Evolutionary conservation across 192 early-diverging fungal species (phyloP).

Genomic region (Coemansia sp.): DNA sequence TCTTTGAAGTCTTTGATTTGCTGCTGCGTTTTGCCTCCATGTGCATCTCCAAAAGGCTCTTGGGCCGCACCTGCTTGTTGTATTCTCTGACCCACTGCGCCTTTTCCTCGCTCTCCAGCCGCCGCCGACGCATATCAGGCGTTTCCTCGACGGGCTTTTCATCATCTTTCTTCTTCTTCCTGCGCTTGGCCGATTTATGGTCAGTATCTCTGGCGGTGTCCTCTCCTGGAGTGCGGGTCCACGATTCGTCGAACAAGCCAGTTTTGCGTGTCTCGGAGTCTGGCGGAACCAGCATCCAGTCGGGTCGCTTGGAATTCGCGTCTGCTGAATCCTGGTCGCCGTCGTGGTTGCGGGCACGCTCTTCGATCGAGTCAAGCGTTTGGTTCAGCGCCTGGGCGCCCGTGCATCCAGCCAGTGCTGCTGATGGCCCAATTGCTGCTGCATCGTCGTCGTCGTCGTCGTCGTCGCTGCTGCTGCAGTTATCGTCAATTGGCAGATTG

Average conservation of each 20-base stretch:
- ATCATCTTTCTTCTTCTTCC: slow-evolving; percentile 11
- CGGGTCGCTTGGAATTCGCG: not conserved
- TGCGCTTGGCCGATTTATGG: not conserved
- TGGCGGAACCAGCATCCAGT: slow-evolving; percentile 55
- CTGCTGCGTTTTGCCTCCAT: slow-evolving; percentile 15
- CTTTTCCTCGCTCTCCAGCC: slow-evolving; percentile 27
- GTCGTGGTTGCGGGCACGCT: slow-evolving; percentile 17
- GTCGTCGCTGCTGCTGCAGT: not conserved
- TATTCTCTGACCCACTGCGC: slow-evolving; percentile 46
- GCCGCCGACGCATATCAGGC: slow-evolving; percentile 13
- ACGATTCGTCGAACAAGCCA: slow-evolving; percentile 44
- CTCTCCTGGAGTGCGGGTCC: slow-evolving; percentile 47
- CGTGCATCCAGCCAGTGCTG: slow-evolving; percentile 30
- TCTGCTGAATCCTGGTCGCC: not conserved
- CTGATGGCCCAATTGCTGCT: slow-evolving; percentile 31
- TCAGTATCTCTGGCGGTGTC: not conserved
- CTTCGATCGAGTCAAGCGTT: slow-evolving; percentile 22
- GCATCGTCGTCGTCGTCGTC: slow-evolving; percentile 10
- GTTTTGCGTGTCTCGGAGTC: slow-evolving; percentile 13
- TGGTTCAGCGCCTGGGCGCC: slow-evolving; percentile 20
- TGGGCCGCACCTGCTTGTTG: slow-evolving; percentile 40
- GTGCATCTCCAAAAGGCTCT: slow-evolving; percentile 52
- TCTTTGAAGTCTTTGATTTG: not conserved
- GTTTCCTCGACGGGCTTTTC: slow-evolving; percentile 25
- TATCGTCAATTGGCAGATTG: not conserved